Conservation (phyloP, 805 yeast genomes). For the Lipomyces spencermartinsiae region DNA sequence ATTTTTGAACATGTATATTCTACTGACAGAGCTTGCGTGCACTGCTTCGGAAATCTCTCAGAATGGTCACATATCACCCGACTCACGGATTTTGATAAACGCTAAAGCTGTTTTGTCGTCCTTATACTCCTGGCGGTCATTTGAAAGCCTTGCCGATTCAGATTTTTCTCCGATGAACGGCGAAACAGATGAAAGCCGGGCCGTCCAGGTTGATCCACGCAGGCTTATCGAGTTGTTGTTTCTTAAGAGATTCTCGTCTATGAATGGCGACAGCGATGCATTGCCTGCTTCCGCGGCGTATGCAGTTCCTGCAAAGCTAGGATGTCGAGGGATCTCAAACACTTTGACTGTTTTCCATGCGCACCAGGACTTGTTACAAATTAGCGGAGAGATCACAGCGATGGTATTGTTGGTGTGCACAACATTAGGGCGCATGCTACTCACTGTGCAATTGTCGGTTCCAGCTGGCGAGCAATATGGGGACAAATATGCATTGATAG, state of each 20-base stretch:
- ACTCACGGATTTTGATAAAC: conserved; percentile 10
- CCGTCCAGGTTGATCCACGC: conserved; percentile 5
- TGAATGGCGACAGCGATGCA: conserved; percentile 7
- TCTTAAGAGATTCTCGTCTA: conserved; percentile 24
- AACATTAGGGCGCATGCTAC: conserved; percentile 23
- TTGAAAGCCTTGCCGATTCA: conserved; percentile 14
- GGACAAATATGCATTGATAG: conserved; percentile 1
- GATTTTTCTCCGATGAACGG: background rate
- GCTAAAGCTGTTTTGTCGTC: conserved; percentile 33
- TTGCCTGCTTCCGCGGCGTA: conserved; percentile 7
- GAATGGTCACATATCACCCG: conserved; percentile 1
- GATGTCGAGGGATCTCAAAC: conserved; percentile 35
- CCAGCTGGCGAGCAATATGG: conserved; percentile 1
- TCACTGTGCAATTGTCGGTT: conserved; percentile 18
- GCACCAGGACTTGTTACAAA: conserved; percentile 28
- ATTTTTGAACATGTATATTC: conserved; percentile 27
- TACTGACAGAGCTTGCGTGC: conserved; percentile 18
- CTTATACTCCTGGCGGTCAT: conserved; percentile 23
- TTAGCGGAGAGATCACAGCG: conserved; percentile 37
- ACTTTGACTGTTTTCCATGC: conserved; percentile 36
- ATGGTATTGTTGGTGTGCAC: conserved; percentile 25
- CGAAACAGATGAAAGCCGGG: background rate
- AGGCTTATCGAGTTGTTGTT: conserved; percentile 27
- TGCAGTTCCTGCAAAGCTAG: conserved; percentile 35
- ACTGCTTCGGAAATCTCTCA: conserved; percentile 5